A percentile compares a stretch with the other conserved stretches of the same genome.
Conservation (phyloP, 2,329 filamentous ascomycete genomes). For the Penicillium brasilianum region DNA sequence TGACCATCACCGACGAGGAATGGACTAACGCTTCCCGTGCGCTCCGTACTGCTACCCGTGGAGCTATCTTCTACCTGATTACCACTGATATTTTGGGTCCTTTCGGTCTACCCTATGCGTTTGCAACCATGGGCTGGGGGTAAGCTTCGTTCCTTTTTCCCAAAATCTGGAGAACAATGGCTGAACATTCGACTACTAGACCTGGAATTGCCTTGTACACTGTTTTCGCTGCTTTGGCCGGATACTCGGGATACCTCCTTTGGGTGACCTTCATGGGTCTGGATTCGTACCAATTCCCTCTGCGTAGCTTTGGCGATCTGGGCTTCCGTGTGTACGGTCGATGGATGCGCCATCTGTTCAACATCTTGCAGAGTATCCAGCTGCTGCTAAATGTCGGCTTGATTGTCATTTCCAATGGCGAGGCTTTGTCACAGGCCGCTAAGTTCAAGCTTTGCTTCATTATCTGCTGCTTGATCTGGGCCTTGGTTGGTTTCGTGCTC, state of each 20-base stretch:
- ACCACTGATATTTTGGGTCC: conserved; percentile 46
- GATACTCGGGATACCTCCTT: conserved; percentile 33
- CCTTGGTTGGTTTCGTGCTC: conserved; percentile 29
- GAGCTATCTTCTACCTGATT: conserved; percentile 49
- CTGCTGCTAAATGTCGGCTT: conserved; percentile 35
- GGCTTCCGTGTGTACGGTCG: conserved; percentile 35
- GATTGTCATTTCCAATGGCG: conserved; percentile 34
- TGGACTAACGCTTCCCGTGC: conserved; percentile 31
- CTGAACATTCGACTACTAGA: conserved; percentile 24
- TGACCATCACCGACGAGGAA: conserved; percentile 23
- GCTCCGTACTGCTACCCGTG: conserved; percentile 33
- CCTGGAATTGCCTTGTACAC: conserved; percentile 40
- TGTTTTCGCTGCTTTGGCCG: conserved; percentile 29
- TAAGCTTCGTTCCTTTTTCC: conserved; percentile 8
- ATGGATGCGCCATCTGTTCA: conserved; percentile 30
- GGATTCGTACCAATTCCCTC: conserved; percentile 37
- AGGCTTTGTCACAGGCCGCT: conserved; percentile 32
- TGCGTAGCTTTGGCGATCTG: conserved; percentile 35
- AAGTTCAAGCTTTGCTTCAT: conserved; percentile 33
- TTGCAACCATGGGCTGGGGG: conserved; percentile 36
- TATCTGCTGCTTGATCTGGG: conserved; percentile 32
- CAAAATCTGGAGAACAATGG: not conserved
- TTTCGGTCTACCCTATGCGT: conserved; percentile 39
- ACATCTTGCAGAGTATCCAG: conserved; percentile 36
- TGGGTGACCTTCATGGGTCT: conserved; percentile 35